Evolutionary conservation across 177 flowering plant genomes (phyloP), one percentile per base, ranked within the genome.

Genomic region (Vitis hybrid): DNA sequence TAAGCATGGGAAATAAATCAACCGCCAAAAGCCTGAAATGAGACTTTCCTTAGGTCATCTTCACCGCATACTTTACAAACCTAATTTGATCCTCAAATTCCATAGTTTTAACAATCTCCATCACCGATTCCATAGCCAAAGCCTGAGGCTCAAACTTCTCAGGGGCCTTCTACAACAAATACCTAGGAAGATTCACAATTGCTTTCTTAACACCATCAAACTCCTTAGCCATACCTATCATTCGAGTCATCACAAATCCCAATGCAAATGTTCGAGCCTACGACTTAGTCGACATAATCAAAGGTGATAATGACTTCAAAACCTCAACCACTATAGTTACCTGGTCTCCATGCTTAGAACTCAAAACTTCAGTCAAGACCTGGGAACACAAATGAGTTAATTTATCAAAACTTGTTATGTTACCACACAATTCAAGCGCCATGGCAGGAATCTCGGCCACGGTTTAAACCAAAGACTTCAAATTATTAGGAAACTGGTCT

Each of bases 121-220:
- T 78, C 5, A 95, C 85, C 0, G 93, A 83, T 59, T 95, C 99
- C 52, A 89, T 95, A 9, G 92, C 97, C 30, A 74, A 57, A 5
- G 88, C 88, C 69, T 97, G 86, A 26, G 83, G 85, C 71, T 95
- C 98, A 19, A 97, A 83, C 80, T 79, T 93, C 81, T 93, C 97
- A 0, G 93, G 97, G 1, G 99, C 94, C 77, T 87, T 91, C 12
- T 77, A 74, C 3, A 68, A 85, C 78, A 91, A 75, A 71, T 81
- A 91, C 83, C 86, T 84, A 0, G 95, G 97, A 40, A 95, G 70
- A 74, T 86, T 87, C 45, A 85, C 85, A 11, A 91, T 61, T 0
- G 90, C 91, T 64, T 86, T 91, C 79, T 70, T 88, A n/a, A 91
- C 81, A 12, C 67, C 91, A 30, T 70, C 79, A 54, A 71, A 84